Percentiles rank a stretch among this genome's conserved stretches.
phyloP scores from a whole-genome alignment of 176 grass and related monocot genomes.

The Musa schizocarpa region DNA sequence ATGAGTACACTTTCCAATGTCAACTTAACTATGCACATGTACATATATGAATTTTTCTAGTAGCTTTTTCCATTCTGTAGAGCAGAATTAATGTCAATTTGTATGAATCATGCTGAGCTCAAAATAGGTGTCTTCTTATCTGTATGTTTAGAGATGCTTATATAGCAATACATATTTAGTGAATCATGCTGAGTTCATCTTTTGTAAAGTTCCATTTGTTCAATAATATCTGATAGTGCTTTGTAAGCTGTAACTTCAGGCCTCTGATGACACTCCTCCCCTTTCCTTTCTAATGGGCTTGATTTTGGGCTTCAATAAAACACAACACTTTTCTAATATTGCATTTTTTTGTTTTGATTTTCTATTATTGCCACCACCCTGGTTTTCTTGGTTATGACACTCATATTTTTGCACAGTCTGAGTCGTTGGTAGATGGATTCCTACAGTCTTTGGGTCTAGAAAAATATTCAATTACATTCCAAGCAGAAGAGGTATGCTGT shows the following conservation, averaged over 20 bases:
- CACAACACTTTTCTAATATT: neutral
- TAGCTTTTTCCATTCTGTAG: no score
- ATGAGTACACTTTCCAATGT: no score
- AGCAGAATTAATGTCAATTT: neutral
- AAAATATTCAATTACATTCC: slow-evolving; percentile 83
- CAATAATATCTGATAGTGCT: neutral
- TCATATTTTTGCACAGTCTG: slow-evolving; percentile 34
- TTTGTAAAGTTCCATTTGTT: neutral
- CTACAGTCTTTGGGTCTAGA: slow-evolving; percentile 76
- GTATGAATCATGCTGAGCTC: neutral
- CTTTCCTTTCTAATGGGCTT: neutral
- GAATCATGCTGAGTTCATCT: neutral
- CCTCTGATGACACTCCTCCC: neutral
- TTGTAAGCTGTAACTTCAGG: neutral
- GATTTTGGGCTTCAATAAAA: neutral
- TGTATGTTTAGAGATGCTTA: neutral
- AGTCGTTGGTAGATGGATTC: slow-evolving; percentile 69
- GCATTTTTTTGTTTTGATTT: neutral
- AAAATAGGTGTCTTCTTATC: no score
- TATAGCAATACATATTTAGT: neutral
- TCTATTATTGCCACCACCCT: neutral
- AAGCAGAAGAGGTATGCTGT: slow-evolving; percentile 66
- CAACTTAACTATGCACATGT: no score
- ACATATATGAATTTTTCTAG: no score
- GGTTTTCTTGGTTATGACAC: slow-evolving; percentile 2